These are phyloP conservation scores for Alternaria panax DNA, from an alignment of 2,329 filamentous ascomycete genomes.

Conservation along the genomic window DNA sequence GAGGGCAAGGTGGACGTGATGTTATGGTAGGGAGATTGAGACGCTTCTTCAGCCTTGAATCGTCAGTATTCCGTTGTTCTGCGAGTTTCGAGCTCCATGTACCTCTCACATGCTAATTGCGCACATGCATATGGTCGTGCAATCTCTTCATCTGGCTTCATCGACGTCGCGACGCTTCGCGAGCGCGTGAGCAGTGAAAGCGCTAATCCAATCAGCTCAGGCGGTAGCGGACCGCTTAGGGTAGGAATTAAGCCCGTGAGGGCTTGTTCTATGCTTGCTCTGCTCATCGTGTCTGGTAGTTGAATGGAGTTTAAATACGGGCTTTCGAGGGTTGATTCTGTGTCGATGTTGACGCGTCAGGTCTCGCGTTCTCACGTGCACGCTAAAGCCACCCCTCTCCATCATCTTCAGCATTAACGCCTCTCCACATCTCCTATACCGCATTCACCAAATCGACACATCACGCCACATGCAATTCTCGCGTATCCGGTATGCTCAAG, in stretches of 20 bases:
- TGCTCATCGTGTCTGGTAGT: slow-evolving; percentile 23
- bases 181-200: slow-evolving; percentile 47
- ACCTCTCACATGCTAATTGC: slow-evolving; percentile 82
- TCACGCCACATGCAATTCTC: not conserved
- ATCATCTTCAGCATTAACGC: not conserved
- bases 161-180: slow-evolving; percentile 57
- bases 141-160: slow-evolving; percentile 49
- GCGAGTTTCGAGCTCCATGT: slow-evolving; percentile 9
- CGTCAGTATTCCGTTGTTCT: slow-evolving; percentile 37
- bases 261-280: slow-evolving; percentile 40
- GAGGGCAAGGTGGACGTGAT: slow-evolving; percentile 47
- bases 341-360: slow-evolving; percentile 13
- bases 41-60: slow-evolving; percentile 68
- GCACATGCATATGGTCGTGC: slow-evolving; percentile 49
- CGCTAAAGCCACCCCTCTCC: not conserved
- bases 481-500: not conserved
- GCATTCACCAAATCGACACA: not conserved
- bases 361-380: slow-evolving; percentile 21
- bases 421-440: not conserved
- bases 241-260: slow-evolving; percentile 54
- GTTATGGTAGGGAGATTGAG: slow-evolving; percentile 46
- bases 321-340: not conserved
- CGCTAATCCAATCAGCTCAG: slow-evolving; percentile 43
- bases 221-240: slow-evolving; percentile 41
- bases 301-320: not conserved